These are phyloP conservation scores for Pisolithus marmoratus DNA, from an alignment of 768 basidiomycete species.

Conservation along the genomic window DNA sequence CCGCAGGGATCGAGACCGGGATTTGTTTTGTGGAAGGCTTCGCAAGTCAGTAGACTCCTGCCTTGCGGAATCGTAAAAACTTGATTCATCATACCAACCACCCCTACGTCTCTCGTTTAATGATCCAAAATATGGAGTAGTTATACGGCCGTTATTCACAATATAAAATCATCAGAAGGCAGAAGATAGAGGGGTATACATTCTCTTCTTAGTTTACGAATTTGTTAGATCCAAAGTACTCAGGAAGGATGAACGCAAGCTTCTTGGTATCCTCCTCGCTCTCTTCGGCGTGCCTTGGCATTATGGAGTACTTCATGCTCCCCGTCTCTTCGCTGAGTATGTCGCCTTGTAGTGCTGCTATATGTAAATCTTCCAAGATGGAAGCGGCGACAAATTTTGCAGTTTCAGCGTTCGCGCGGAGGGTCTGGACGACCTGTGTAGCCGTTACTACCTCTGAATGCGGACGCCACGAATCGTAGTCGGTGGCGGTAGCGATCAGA, in stretches of 20 bases:
- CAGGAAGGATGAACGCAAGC: constrained; percentile 71
- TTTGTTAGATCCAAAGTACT: constrained; percentile 47
- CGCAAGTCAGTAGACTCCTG: too few species aligned
- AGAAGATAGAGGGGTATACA: too few species aligned
- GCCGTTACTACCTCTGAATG: constrained; percentile 80
- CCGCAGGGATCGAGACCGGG: too few species aligned
- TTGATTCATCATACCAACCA: too few species aligned
- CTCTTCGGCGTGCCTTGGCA: constrained; percentile 57
- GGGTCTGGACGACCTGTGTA: constrained; percentile 85
- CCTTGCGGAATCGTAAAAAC: too few species aligned
- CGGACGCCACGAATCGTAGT: constrained; percentile 94
- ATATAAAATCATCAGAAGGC: too few species aligned
- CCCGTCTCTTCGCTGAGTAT: constrained; percentile 68
- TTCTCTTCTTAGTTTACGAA: not conserved
- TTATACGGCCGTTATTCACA: too few species aligned
- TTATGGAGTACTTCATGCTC: constrained; percentile 81
- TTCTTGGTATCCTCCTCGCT: constrained; percentile 59
- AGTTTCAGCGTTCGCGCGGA: constrained; percentile 81
- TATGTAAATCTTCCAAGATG: constrained; percentile 66
- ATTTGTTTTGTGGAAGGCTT: too few species aligned
- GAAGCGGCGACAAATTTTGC: constrained; percentile 69
- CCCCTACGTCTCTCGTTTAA: too few species aligned
- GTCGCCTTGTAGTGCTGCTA: constrained; percentile 45
- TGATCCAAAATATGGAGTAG: too few species aligned
- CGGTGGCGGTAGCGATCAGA: constrained; percentile 84